Conservation (phyloP, 1,139 yeast genomes). For the Suhomyces kunorum region DNA sequence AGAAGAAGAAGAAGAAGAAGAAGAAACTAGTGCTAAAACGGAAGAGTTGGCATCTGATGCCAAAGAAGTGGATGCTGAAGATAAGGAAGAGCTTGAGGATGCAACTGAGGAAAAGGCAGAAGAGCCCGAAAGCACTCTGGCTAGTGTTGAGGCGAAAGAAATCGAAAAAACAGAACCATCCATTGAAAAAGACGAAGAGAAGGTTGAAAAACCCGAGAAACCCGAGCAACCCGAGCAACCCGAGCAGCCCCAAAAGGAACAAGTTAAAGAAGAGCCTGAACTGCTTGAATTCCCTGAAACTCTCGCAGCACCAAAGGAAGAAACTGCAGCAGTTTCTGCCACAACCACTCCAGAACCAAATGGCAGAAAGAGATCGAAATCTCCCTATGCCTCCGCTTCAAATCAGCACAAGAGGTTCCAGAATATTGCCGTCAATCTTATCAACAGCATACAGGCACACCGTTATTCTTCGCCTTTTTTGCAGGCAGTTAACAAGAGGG, state of each 20-base stretch:
- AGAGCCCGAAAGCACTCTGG: not conserved
- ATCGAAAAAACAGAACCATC: not conserved
- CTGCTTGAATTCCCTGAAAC: not conserved
- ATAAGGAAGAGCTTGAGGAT: not conserved
- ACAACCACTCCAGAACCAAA: conserved; percentile 7
- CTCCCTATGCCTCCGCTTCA: conserved; percentile 30
- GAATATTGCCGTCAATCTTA: conserved; percentile 55
- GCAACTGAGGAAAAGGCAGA: not conserved
- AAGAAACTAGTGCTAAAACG: not conserved
- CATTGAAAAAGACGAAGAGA: not conserved
- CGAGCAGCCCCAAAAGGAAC: no score
- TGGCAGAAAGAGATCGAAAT: conserved; percentile 25
- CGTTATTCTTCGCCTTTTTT: conserved; percentile 74
- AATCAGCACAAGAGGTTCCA: conserved; percentile 52
- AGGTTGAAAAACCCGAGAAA: not conserved
- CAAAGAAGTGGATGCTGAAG: no score
- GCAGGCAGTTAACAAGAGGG: conserved; percentile 65
- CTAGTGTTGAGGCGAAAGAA: not conserved
- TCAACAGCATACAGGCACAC: conserved; percentile 67
- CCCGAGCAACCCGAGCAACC: not conserved
- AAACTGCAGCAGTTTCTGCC: not conserved
- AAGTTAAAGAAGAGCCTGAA: not conserved
- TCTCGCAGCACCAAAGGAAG: not conserved
- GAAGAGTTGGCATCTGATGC: no score
- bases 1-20: not conserved